Conservation (phyloP, 768 basidiomycete species). For the Boletus vermiculosoides region DNA sequence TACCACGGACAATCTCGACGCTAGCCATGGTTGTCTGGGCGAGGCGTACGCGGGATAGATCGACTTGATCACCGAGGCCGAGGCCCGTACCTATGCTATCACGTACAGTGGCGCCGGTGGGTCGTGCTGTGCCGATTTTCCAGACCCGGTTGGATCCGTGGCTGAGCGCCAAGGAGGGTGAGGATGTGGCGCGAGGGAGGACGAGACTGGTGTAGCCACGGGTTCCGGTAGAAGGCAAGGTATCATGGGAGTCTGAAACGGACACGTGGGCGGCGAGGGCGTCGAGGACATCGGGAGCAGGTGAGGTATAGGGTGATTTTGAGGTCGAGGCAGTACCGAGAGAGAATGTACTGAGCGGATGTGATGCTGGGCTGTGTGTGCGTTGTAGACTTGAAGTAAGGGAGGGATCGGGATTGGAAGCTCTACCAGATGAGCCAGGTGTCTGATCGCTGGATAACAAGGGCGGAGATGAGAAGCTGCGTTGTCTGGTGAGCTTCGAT, state of each 20-base stretch:
- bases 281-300: constrained; percentile 31
- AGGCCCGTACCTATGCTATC: constrained; percentile 28
- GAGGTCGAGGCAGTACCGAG: constrained; percentile 23
- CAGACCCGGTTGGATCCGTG: constrained; percentile 22
- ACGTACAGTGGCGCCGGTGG: constrained; percentile 15
- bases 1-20: constrained; percentile 70
- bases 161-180: constrained; percentile 18
- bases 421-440: background rate
- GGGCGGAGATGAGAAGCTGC: constrained; percentile 33
- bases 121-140: constrained; percentile 21
- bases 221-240: constrained; percentile 48
- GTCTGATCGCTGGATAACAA: constrained; percentile 7
- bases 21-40: constrained; percentile 90
- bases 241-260: constrained; percentile 22
- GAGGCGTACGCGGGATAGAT: constrained; percentile 72
- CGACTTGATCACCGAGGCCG: constrained; percentile 50
- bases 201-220: constrained; percentile 55
- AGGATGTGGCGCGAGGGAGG: constrained; percentile 42
- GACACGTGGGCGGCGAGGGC: constrained; percentile 34
- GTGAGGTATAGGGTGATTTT: constrained; percentile 32
- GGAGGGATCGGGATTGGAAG: constrained; percentile 2
- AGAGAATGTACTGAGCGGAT: constrained; percentile 13
- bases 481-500: constrained; percentile 28
- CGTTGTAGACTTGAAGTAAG: constrained; percentile 9
- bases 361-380: constrained; percentile 13